Base-by-base conservation (phyloP, 2,329 filamentous ascomycete genomes). In the Aureobasidium sp. region DNA sequence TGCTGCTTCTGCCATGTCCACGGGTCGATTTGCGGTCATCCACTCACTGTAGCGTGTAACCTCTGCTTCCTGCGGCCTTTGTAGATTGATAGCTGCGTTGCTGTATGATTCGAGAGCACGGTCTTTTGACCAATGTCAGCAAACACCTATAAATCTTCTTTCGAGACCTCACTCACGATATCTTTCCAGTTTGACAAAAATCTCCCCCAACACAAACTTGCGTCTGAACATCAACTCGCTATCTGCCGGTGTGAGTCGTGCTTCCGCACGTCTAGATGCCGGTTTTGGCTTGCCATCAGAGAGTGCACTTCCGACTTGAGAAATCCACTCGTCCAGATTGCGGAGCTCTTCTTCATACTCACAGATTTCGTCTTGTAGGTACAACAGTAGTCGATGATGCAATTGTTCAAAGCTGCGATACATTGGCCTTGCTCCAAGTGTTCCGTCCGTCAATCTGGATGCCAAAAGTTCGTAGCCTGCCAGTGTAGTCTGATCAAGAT, bases 361-460 rank as follows among this genome's bases (percentile, higher is more conserved):
- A 25, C 77, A 76, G 16, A 95, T 80, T 66, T 95, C 88, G 63
- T 95, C 89, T 67, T 95, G 90, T 14, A 95, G 75, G 57, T 93
- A 84, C 0, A 95, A 74, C 2, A 96, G 72, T 2, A 95, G 71
- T 2, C 90, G 83, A 65, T 95, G 89, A 61, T 93, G 90, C 16
- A 95, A 71, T 10, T 81, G 78, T 64, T 88, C 84, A 63, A 96
- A 96, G 54, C 84, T 84, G 38, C 90, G 81, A 66, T 95, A 95
- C 55, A 95, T 78, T 1, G 88, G 88, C 17, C 59, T 62, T 14
- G 66, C 50, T 58, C 8, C 48, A 30, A 2, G 47, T 10, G 30
- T 52, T 44, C 7, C 37, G 22, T 51, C 42, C 29, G 47, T 16
- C 32, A 38, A 32, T 30, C 30, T 41, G 25, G 38, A 17, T 1